phyloP scores from a whole-genome alignment of 345 rosid species.

The Acer yangbiense region DNA sequence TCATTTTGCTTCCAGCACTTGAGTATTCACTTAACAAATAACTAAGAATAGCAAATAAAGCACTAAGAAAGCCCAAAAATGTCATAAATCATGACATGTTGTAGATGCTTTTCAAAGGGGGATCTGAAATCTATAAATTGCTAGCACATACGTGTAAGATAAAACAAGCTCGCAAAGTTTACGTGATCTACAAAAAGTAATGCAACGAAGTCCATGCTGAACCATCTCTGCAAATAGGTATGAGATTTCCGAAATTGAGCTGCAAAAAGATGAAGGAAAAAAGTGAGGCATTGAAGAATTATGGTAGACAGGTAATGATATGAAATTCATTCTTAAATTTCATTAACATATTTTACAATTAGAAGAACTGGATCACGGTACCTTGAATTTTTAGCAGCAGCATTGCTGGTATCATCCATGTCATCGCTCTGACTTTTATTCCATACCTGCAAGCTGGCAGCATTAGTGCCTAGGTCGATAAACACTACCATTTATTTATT shows the following conservation, averaged over 20 bases:
- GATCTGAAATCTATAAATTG: slow-evolving; percentile 9
- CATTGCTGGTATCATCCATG: slow-evolving; percentile 30
- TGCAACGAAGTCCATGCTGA: slow-evolving; percentile 96
- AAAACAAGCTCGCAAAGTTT: slow-evolving; percentile 91
- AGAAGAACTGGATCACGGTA: slow-evolving; percentile 22
- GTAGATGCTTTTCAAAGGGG: slow-evolving; percentile 2
- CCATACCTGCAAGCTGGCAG: slow-evolving; percentile 46
- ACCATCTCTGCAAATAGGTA: slow-evolving; percentile 91
- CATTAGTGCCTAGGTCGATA: slow-evolving; percentile 22
- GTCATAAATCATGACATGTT: neutral
- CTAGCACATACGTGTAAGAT: slow-evolving; percentile 69
- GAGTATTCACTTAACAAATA: slow-evolving; percentile 8
- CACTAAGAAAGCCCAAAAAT: neutral
- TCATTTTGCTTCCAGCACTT: slow-evolving; percentile 11
- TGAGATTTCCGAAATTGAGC: slow-evolving; percentile 77
- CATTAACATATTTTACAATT: neutral
- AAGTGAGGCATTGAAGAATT: slow-evolving; percentile 8
- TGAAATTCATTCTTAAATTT: neutral
- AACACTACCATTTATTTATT: slow-evolving; percentile 9
- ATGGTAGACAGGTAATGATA: slow-evolving; percentile 13
- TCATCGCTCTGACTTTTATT: slow-evolving; percentile 28
- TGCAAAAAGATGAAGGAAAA: slow-evolving; percentile 35
- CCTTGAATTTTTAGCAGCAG: slow-evolving; percentile 47
- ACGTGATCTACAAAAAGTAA: slow-evolving; percentile 89
- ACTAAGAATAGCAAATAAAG: neutral